Base-by-base conservation (phyloP, 495 filamentous ascomycete species). In the Hypoxylon intermedium region DNA sequence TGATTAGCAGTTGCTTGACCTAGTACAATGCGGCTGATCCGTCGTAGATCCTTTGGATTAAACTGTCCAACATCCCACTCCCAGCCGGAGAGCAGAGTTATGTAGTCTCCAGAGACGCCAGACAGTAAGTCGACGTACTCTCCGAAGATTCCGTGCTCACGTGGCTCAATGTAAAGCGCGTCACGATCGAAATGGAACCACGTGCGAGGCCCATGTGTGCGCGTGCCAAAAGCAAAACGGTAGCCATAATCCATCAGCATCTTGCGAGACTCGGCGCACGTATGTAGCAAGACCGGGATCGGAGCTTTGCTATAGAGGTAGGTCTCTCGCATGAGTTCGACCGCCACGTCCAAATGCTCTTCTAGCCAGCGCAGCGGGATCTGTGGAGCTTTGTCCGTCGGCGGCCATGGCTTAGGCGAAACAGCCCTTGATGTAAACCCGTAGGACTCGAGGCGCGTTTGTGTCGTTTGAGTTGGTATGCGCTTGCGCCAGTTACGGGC, bases 101-200 rank as follows among this genome's bases (percentile, higher is more conserved):
- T n/a, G n/a, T n/a, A n/a, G n/a, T n/a, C n/a, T n/a, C n/a, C n/a
- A n/a, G 5, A 18, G 19, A 6, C 2, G 4, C 13, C 20, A 2
- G 42, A 37, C 3, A 56, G 43, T 20, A 47, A 1, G n/a, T 16
- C 40, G 20, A 2, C 15, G 15, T 28, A 12, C 0, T 16, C 48
- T 2, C 16, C 28, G 15, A 9, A 4, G 1, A 1, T 6, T n/a
- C n/a, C n/a, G n/a, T 26, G 24, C 24, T 26, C 4, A 44, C 37
- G 37, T 9, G 21, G 13, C 16, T 4, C 3, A 44, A 41, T 28
- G 18, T 45, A 53, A 3, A 60, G 15, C 18, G 30, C 46, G 26
- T 60, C 56, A 6, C 40, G 56, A 12, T 9, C 38, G 36, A 60
- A 60, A 31, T 60, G 26, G 30, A 60, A 60, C 56, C 56, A 60